These are phyloP conservation scores for Linnemannia zychae DNA, from an alignment of 192 early-diverging fungal species.

Conservation along the genomic window DNA sequence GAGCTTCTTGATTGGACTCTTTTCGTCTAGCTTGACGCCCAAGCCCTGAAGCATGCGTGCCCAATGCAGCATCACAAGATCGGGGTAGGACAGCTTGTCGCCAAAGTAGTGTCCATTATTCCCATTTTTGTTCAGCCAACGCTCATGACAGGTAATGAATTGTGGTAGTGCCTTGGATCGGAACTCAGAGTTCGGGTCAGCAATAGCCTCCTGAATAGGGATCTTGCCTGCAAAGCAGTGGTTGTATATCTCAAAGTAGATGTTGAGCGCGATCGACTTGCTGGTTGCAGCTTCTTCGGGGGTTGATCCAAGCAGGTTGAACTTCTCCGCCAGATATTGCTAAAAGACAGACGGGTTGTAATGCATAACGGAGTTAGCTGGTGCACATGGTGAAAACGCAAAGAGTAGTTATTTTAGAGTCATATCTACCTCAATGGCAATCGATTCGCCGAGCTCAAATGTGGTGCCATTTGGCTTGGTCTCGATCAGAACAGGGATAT, in stretches of 20 bases:
- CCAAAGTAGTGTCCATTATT: slow-evolving; percentile 47
- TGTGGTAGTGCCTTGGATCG: slow-evolving; percentile 21
- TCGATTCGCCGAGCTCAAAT: slow-evolving; percentile 40
- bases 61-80: slow-evolving; percentile 19
- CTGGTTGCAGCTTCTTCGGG: slow-evolving; percentile 24
- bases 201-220: slow-evolving; percentile 14
- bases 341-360: not conserved
- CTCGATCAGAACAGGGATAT: slow-evolving; percentile 40
- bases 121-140: slow-evolving; percentile 42
- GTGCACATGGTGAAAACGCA: not conserved
- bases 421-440: slow-evolving; percentile 42
- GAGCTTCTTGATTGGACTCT: slow-evolving; percentile 21
- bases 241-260: slow-evolving; percentile 31
- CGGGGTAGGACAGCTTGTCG: slow-evolving; percentile 15
- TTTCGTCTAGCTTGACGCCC: slow-evolving; percentile 12
- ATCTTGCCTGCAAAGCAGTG: slow-evolving; percentile 18
- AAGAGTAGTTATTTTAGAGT: not conserved
- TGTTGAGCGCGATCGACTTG: slow-evolving; percentile 39
- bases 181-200: slow-evolving; percentile 18
- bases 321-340: slow-evolving; percentile 53
- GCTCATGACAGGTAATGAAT: slow-evolving; percentile 23
- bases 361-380: not conserved
- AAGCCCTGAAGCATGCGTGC: not conserved
- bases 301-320: slow-evolving; percentile 30
- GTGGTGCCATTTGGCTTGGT: slow-evolving; percentile 26